Base-by-base conservation (phyloP, 257 asterid species). In the Solanum arcanum region DNA sequence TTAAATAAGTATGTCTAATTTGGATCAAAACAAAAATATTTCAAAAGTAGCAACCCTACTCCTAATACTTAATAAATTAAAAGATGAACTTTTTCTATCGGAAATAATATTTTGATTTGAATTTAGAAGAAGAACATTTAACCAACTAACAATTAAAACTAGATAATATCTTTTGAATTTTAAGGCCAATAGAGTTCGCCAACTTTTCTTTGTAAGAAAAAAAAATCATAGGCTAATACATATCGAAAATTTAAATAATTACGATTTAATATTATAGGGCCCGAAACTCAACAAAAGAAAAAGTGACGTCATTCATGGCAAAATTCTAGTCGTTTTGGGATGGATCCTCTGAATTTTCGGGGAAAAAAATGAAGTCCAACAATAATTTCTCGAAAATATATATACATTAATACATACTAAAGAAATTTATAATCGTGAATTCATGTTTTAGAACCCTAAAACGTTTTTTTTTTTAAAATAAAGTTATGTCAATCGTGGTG, bases 401-500 rank as follows among this genome's bases (percentile, higher is more conserved):
- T 9, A 59, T 59, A 21, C 0, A 21, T 13, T 59, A 59, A 56
- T 18, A 56, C 3, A 56, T 9, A 56, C 5, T 47, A 46, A 15
- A 16, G 16, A 52, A 16, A 6, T 3, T 1, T 35, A 35, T 46
- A 46, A 13, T 47, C 18, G 14, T 13, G 18, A 47, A 47, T 47
- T 47, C 16, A 13, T 47, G 18, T 47, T 47, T 47, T 47, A 47
- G 0, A 2, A 47, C 1, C 18, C 18, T 47, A 13, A 47, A 47
- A 47, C 2, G 0, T 5, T 7, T 35, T 35, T 35, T 35, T 35
- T 3, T 3, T 2, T 0, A 5, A 0, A 12, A 47, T 4, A 47
- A 47, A 12, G 5, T 46, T 39, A 39, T 1, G 2, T 1, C 6
- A 46, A 46, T 46, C 16, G 12, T 46, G 6, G 2, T 12, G 52